Conservation (phyloP, 805 yeast genomes). For the Tanozyma kutaoensis region DNA sequence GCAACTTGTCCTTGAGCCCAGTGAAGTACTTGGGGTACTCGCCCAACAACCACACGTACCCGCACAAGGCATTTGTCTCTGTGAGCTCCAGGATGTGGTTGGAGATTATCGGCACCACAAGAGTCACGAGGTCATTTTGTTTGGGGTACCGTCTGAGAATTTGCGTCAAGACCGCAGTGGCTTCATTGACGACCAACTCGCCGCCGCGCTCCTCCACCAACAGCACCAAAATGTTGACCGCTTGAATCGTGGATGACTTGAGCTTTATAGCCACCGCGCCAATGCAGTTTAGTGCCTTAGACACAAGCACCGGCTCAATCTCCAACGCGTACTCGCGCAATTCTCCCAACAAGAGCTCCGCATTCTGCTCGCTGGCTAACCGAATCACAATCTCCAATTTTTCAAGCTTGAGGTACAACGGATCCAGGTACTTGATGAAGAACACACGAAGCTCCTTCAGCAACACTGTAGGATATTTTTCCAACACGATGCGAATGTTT, state of each 20-base stretch:
- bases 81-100: conserved; percentile 33
- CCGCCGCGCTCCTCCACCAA: conserved; percentile 49
- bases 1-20: conserved; percentile 33
- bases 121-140: conserved; percentile 31
- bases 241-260: conserved; percentile 32
- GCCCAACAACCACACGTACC: conserved; percentile 61
- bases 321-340: conserved; percentile 75
- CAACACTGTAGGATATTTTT: conserved; percentile 72
- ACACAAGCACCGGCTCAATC: conserved; percentile 68
- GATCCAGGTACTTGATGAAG: conserved; percentile 78
- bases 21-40: conserved; percentile 55
- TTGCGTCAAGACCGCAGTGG: conserved; percentile 48
- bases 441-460: conserved; percentile 77
- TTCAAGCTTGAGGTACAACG: conserved; percentile 64
- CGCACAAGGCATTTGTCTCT: conserved; percentile 38
- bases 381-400: conserved; percentile 66
- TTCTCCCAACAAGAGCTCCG: conserved; percentile 53
- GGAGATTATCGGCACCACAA: conserved; percentile 42
- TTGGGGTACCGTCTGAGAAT: conserved; percentile 52
- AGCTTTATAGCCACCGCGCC: conserved; percentile 63
- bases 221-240: conserved; percentile 47
- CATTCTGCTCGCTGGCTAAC: conserved; percentile 46
- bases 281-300: conserved; percentile 50
- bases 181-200: conserved; percentile 46
- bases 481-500: conserved; percentile 80